Evolutionary conservation across 345 rosid genomes (phyloP).

Genomic region (Excoecaria agallocha): DNA sequence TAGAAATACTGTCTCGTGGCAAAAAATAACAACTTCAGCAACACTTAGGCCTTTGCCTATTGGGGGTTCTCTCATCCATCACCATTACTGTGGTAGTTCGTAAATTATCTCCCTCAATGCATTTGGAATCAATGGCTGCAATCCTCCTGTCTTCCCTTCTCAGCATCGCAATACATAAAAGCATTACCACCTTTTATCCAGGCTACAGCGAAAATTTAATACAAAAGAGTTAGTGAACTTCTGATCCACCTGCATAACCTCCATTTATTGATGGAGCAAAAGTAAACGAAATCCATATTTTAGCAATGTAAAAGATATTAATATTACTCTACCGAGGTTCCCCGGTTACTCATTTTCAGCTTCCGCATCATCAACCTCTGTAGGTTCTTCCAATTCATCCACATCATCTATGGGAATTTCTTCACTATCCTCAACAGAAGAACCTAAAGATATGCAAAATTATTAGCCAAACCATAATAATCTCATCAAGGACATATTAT

Average conservation of each 20-base stretch:
- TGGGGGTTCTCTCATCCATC: neutral
- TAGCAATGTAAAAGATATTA: neutral
- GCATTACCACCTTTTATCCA: neutral
- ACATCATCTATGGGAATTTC: constrained; percentile 75
- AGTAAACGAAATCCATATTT: neutral
- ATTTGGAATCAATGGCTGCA: neutral
- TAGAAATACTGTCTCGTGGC: neutral
- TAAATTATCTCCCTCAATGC: neutral
- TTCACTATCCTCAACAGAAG: constrained; percentile 42
- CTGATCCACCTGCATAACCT: neutral
- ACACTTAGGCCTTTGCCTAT: neutral
- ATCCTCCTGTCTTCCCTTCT: neutral
- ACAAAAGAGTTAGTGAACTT: neutral
- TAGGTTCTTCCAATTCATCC: constrained; percentile 62
- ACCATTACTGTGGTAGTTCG: neutral
- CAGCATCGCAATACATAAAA: neutral
- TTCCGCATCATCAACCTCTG: constrained; percentile 32
- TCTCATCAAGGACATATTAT: neutral
- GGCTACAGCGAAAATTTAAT: neutral
- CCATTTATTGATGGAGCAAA: neutral
- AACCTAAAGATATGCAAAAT: constrained; percentile 30
- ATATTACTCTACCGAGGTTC: neutral
- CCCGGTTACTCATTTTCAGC: constrained; percentile 24
- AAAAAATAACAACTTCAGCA: neutral
- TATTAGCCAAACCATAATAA: neutral